Base-by-base conservation (phyloP, 257 asterid genomes). In the Cruciata laevipes region DNA sequence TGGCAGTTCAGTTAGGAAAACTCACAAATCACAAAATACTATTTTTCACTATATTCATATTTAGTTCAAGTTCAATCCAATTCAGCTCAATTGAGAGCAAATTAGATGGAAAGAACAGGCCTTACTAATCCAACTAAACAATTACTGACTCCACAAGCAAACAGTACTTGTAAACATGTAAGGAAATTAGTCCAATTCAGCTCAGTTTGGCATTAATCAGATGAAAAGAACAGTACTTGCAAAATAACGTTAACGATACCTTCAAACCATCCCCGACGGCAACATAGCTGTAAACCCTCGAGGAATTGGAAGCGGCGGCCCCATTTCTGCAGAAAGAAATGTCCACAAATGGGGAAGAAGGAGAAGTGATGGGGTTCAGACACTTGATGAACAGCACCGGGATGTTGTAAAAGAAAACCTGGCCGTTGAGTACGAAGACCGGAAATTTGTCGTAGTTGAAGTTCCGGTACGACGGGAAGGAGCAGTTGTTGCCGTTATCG, bases 361-460 rank as follows among this genome's bases (percentile, higher is more conserved):
- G 73, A 59, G 56, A 80, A 81, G 78, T 65, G 4, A 77, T 79
- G 3, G 76, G 77, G 5, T 38, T 67, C 3, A 49, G 70, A 57
- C 89, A 85, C 71, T 70, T 81, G 73, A 77, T 52, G 72, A 70
- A 75, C 4, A 73, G 69, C 7, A 85, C 23, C 5, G 17, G 71
- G 49, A 24, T 32, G 4, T 37, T 24, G 38, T n/a, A 77, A 27
- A 27, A 13, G 6, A 18, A 40, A 11, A 65, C 59, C 47, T 61
- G 25, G 17, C 23, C 30, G 42, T 70, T n/a, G n/a, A n/a, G 71
- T 47, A 79, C 33, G 58, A 77, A 71, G 2, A 58, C 44, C 2
- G 71, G 71, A 53, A 61, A 3, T 7, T 81, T 63, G 44, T 61
- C 68, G 27, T 68, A 33, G 4, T 14, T 17, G 5, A 23, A 0